Conservation (phyloP, 2,329 filamentous ascomycete species). For the Rutstroemia sp. region DNA sequence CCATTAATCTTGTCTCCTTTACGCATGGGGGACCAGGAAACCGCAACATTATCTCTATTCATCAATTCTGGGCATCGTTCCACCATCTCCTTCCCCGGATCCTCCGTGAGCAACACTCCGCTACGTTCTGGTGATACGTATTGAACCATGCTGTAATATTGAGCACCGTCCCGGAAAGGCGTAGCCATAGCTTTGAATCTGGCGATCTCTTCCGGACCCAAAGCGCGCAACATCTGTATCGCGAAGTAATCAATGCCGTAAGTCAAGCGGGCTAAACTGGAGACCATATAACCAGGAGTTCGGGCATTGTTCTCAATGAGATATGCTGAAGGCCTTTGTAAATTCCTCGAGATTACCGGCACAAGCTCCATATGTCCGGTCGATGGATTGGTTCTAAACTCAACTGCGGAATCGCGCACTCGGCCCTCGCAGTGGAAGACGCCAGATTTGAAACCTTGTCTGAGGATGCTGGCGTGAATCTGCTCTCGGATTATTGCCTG, state of each 20-base stretch:
- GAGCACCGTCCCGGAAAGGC: neutral
- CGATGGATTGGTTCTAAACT: neutral
- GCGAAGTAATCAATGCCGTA: slow-evolving; percentile 1
- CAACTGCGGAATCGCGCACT: neutral
- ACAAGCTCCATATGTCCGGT: neutral
- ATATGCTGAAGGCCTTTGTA: neutral
- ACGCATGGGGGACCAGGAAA: neutral
- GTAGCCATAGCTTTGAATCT: neutral
- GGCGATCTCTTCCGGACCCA: neutral
- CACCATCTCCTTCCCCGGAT: neutral
- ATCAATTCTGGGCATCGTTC: neutral
- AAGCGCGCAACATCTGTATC: neutral
- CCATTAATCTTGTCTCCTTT: neutral
- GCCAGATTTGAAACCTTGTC: neutral
- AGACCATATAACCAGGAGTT: neutral
- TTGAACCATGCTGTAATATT: neutral
- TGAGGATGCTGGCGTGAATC: neutral
- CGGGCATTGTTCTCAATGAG: slow-evolving; percentile 1
- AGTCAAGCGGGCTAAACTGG: neutral
- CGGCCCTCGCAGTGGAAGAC: slow-evolving; percentile 2
- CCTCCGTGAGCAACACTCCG: neutral
- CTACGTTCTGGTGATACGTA: neutral
- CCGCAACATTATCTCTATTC: neutral
- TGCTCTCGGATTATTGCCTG: neutral
- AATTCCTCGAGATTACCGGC: neutral